Conservation (phyloP, 2,329 filamentous ascomycete species). For the Ophiosphaerella narmari region DNA sequence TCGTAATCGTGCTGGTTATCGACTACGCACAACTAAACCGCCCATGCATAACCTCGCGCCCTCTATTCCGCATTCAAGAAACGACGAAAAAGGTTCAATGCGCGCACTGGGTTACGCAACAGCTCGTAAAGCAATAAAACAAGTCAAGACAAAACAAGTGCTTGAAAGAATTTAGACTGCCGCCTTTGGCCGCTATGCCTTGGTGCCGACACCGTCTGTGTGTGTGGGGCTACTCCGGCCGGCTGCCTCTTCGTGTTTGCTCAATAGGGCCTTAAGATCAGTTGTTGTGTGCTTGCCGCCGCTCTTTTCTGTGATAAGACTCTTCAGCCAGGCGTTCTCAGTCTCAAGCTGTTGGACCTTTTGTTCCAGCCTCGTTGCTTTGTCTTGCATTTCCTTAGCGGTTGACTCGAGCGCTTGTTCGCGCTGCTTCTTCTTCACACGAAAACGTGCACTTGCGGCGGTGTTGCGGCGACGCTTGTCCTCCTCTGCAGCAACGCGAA, state of each 20-base stretch:
- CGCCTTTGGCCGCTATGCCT: slow-evolving; percentile 34
- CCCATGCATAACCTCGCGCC: too few relatives aligned
- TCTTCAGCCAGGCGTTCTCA: slow-evolving; percentile 59
- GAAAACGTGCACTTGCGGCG: slow-evolving; percentile 58
- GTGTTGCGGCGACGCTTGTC: slow-evolving; percentile 60
- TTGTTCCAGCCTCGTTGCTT: slow-evolving; percentile 51
- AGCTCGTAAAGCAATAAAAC: slow-evolving; percentile 1
- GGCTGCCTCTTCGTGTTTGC: slow-evolving; percentile 39
- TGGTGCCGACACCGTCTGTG: slow-evolving; percentile 46
- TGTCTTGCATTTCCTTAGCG: slow-evolving; percentile 57
- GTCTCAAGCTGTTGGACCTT: slow-evolving; percentile 57
- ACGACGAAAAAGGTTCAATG: too few relatives aligned
- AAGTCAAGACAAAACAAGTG: background rate
- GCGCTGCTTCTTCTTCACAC: slow-evolving; percentile 61
- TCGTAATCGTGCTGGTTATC: too few relatives aligned
- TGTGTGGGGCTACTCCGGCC: slow-evolving; percentile 43
- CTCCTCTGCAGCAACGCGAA: slow-evolving; percentile 55
- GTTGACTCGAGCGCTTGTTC: slow-evolving; percentile 58
- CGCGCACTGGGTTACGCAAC: too few relatives aligned
- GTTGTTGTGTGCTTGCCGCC: slow-evolving; percentile 39
- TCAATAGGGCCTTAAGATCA: slow-evolving; percentile 42
- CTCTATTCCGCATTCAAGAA: too few relatives aligned
- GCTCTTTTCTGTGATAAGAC: slow-evolving; percentile 57
- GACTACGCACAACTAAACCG: too few relatives aligned
- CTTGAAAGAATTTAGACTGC: slow-evolving; percentile 31